Conservation (phyloP, 192 early-diverging fungal genomes). For the Backusella morwellensis region DNA sequence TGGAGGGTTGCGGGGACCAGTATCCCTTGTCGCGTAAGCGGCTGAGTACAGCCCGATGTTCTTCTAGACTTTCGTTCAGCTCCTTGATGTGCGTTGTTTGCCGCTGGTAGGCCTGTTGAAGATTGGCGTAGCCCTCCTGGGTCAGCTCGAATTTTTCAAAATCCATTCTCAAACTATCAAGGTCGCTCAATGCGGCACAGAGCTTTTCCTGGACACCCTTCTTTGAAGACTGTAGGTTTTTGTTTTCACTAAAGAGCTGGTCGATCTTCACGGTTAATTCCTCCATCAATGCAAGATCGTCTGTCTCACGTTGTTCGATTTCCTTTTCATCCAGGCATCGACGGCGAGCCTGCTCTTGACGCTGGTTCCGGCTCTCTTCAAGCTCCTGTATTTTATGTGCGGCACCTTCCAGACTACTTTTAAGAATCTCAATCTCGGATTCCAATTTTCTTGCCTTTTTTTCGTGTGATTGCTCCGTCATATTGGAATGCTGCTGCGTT, state of each 20-base stretch:
- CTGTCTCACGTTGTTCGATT: conserved; percentile 1
- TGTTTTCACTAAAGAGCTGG: conserved; percentile 9
- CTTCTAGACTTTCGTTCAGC: conserved; percentile 35
- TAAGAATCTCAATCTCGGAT: conserved; percentile 22
- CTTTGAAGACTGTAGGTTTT: conserved; percentile 8
- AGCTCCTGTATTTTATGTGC: conserved; percentile 30
- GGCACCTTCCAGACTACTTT: conserved; percentile 20
- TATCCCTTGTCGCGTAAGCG: conserved; percentile 12
- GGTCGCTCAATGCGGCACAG: background rate
- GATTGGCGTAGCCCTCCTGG: conserved; percentile 24
- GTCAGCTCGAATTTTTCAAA: conserved; percentile 21
- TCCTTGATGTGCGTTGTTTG: conserved; percentile 33
- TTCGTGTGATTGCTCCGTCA: conserved; percentile 14
- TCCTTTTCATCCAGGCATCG: background rate
- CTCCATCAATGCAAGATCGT: conserved; percentile 13
- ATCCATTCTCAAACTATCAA: background rate
- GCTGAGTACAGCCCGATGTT: conserved; percentile 29
- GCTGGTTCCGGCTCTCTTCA: conserved; percentile 21
- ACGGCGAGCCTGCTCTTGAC: background rate
- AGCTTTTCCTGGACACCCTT: conserved; percentile 12
- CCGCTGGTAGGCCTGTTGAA: conserved; percentile 29
- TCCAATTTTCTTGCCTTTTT: conserved; percentile 22
- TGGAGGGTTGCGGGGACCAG: background rate
- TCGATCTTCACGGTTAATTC: background rate
- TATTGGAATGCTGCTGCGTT: conserved; percentile 12